Evolutionary conservation across 768 basidiomycete species (phyloP), one percentile per base, ranked within the genome.

Genomic region (Tricholoma sp.): DNA sequence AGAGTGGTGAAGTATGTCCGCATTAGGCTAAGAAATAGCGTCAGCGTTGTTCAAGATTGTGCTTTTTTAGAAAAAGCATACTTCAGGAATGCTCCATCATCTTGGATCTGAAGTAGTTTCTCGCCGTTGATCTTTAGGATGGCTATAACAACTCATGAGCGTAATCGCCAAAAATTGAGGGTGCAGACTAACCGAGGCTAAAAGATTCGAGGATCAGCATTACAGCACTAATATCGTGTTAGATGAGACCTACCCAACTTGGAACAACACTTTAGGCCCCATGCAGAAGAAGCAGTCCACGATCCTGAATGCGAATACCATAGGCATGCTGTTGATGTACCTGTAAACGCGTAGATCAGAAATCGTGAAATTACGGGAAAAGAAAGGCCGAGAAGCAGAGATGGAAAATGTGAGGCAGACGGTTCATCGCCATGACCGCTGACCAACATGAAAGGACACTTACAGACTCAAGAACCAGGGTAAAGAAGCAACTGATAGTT

Each of bases 211-310:
- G 4, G 5, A 28, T 17, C 41, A 18, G 8, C 12, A 12, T 39
- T 5, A 17, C 3, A 44, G 42, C 1, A 13, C 1, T 11, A 24
- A 11, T 6, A 41, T 6, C 6, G 6, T 17, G 20, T 10, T 11
- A 6, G 44, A 12, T 2, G 20, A 12, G 28, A 15, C 45, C 70
- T 68, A 94, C 92, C 94, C 96, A 53, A 99, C 92, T 82, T 99
- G 97, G 77, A 99, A 99, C 41, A 99, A 74, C 1, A 99, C 97
- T 64, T 96, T 98, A 0, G 95, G 93, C 0, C 97, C 97, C 96
- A 99, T 98, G 63, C 94, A 94, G 74, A 98, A 88, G 76, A 98
- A 95, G 68, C 95, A 98, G 68, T 98, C 95, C 2, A 95, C 93
- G 66, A 97, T 91, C 32, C 97, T 85, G 77, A 97, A 99, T 0